Base-by-base conservation (phyloP, 2,329 filamentous ascomycete species). In the Cyphellophora europaea region DNA sequence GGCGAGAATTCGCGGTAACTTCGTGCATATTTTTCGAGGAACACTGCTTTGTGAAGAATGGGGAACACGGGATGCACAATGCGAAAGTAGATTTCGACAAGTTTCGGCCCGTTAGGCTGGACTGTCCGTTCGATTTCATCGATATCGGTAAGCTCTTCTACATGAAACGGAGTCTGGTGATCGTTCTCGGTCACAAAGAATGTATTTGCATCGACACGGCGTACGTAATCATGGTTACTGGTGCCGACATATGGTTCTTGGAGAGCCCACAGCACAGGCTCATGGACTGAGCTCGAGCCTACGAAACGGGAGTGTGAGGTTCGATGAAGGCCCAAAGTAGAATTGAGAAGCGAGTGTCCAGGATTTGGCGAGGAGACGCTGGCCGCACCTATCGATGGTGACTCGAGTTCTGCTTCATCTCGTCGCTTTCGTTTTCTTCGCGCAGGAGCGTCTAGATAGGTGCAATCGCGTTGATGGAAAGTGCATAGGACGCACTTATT, bases 21-120 rank as follows among this genome's bases (percentile, higher is more conserved):
- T 51, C n/a, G 55, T 54, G 33, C 62, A 62, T 29, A 60, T 52
- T 35, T 59, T 0, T 44, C 42, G 11, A 52, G 50, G 51, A 66
- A 62, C 1, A 50, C 44, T 2, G 48, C 37, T 6, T 53, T 49
- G 17, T 69, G 59, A 0, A 70, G 46, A 27, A 69, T 61, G 0
- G 66, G 65, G 27, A 68, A 69, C 0, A 69, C 37, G 0, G 65
- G 62, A 23, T 67, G 62, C 19, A 64, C 50, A 35, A 59, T 51
- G n/a, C 60, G 54, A 35, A 65, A 64, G 47, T 57, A 65, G 38
- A 61, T 61, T 23, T 65, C 61, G 21, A 63, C 51, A 43, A 65
- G 38, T 4, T 56, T 59, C n/a, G 58, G 54, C 6, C 59, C 59
- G 45, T 63, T 60, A 5, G 30, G 30, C 11, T 5, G 8, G 13